Base-by-base conservation (phyloP, 768 basidiomycete genomes). In the Lepiota venenata region DNA sequence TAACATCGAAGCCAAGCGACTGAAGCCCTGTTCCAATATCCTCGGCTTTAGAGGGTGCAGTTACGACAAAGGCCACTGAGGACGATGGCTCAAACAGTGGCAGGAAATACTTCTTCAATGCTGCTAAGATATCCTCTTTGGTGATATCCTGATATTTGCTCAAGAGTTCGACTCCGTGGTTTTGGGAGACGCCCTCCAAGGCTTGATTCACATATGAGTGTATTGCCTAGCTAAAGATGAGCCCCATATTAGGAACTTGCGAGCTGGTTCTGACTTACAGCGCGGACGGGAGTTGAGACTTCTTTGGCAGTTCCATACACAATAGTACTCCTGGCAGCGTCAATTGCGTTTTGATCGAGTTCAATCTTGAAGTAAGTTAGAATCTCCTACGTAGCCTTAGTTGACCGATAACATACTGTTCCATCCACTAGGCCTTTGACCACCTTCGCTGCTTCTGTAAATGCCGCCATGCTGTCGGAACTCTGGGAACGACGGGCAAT, bases 311-410 rank as follows among this genome's bases (percentile, higher is more conserved):
- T 87, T 7, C 78, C 77, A 63, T 85, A 98, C 3, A 97, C 94
- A 58, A 97, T 87, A 45, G 84, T 89, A 59, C 91, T 94, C 74
- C 96, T 93, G 4, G 94, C 92, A 0, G 91, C 88, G 60, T 98
- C 94, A 36, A 98, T 71, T 8, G 84, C 83, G 0, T 89, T 87
- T 50, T 85, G 79, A 37, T 93, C 88, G 8, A 99, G 73, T 38
- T 80, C 77, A 60, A 96, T 83, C 94, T 98, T 50, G 20, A 15
- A 40, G 12, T 16, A 16, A 25, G 8, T 29, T 35, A 55, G 14
- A 35, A 49, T 18, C 1, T 16, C 22, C 18, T 8, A 41, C 20
- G 2, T 21, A 37, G 21, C 3, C 38, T 12, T 8, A 42, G 20
- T 25, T 35, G 47, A 20, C n/a, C 18, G 39, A 45, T 15, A 49